phyloP scores from a whole-genome alignment of 257 asterid species.

The Dorcoceras hygrometricum region DNA sequence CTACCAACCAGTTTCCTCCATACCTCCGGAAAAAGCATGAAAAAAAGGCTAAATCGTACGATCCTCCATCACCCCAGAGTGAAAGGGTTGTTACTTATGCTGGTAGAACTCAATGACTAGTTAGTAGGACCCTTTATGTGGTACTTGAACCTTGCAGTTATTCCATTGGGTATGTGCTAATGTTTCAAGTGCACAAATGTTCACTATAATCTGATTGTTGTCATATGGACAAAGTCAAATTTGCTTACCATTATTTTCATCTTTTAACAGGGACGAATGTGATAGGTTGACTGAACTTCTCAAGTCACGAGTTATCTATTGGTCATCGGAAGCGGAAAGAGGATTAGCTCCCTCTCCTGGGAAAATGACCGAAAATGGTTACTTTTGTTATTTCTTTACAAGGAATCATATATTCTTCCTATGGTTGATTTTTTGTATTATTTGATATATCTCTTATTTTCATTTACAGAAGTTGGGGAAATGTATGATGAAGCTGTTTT shows the following conservation, averaged over 20 bases:
- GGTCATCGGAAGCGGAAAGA: slow-evolving; percentile 40
- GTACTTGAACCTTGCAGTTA: slow-evolving; percentile 15
- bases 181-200: neutral
- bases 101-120: slow-evolving; percentile 5
- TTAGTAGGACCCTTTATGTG: slow-evolving; percentile 9
- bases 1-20: too few relatives aligned
- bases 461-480: slow-evolving; percentile 47
- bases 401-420: slow-evolving; percentile 13
- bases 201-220: neutral
- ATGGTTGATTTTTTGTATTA: slow-evolving; percentile 10
- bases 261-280: slow-evolving; percentile 65
- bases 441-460: slow-evolving; percentile 20
- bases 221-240: neutral
- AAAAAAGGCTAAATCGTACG: too few relatives aligned
- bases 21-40: too few relatives aligned
- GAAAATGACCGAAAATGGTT: slow-evolving; percentile 40
- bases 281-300: slow-evolving; percentile 57
- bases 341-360: slow-evolving; percentile 30
- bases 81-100: slow-evolving; percentile 14
- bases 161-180: slow-evolving; percentile 10
- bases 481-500: slow-evolving; percentile 45
- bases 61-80: too few relatives aligned
- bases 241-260: slow-evolving; percentile 19
- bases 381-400: slow-evolving; percentile 37
- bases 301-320: slow-evolving; percentile 60